Evolutionary conservation across 176 grass and related monocot species (phyloP).

Genomic region (Musa beccarii): DNA sequence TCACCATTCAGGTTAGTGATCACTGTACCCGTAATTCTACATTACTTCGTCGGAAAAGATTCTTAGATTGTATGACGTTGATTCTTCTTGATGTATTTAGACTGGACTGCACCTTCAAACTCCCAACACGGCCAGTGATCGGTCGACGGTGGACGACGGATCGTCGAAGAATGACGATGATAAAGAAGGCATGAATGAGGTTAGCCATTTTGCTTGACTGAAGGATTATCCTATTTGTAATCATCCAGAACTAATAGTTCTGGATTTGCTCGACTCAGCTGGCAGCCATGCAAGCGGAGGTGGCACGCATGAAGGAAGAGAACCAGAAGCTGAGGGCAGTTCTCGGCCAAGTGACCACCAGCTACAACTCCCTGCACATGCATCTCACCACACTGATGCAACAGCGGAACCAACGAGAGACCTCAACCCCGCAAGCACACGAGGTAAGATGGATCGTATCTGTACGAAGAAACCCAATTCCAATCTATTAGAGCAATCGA

Average conservation of each 20-base stretch:
- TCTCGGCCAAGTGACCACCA: slow-evolving; percentile 58
- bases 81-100: slow-evolving; percentile 5
- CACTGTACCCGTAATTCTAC: neutral
- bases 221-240: too few species aligned
- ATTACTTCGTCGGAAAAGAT: neutral
- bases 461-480: too few species aligned
- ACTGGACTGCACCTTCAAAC: slow-evolving; percentile 39
- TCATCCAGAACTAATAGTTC: too few species aligned
- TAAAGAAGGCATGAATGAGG: slow-evolving; percentile 42
- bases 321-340: slow-evolving; percentile 70
- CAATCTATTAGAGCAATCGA: neutral
- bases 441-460: slow-evolving; percentile 8
- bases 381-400: slow-evolving; percentile 61
- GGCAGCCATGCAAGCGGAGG: slow-evolving; percentile 49
- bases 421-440: slow-evolving; percentile 10
- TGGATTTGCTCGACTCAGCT: slow-evolving; percentile 25
- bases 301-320: slow-evolving; percentile 76
- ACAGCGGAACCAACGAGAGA: slow-evolving; percentile 27
- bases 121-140: slow-evolving; percentile 57
- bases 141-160: slow-evolving; percentile 58
- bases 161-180: slow-evolving; percentile 28
- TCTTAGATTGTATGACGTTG: neutral
- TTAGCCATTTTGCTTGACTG: neutral
- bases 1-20: slow-evolving; percentile 56
- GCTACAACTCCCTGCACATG: slow-evolving; percentile 81